A percentile compares a stretch with the other conserved stretches of the same genome.
Evolutionary conservation across 176 grass and related monocot species (phyloP).

Genomic region (Zizania latifolia): DNA sequence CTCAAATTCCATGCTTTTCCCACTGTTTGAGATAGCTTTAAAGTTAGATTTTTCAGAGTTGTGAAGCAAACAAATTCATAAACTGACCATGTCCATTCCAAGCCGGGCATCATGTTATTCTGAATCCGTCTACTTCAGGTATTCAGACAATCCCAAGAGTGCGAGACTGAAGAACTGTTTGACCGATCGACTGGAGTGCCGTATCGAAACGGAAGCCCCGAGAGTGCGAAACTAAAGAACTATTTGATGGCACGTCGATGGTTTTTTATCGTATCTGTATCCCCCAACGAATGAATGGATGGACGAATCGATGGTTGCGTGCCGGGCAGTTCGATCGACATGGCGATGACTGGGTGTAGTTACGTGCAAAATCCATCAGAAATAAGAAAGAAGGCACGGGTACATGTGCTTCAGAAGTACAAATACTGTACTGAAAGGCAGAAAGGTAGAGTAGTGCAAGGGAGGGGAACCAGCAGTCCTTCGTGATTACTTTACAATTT

Average conservation of each 20-base stretch:
- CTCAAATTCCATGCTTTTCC: not conserved
- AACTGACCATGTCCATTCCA: not conserved
- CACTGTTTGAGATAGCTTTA: not conserved
- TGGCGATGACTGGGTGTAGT: not conserved
- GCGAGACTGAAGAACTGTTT: not conserved
- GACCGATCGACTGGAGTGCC: not conserved
- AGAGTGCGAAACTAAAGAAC: not conserved
- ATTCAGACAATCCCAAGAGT: too few relatives aligned
- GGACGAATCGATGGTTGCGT: constrained; percentile 8
- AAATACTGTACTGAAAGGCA: not conserved
- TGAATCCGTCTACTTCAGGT: not conserved
- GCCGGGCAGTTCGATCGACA: not conserved
- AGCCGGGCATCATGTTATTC: not conserved
- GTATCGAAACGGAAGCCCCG: not conserved
- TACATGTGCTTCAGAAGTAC: not conserved
- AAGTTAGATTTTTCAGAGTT: not conserved
- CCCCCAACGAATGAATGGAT: too few relatives aligned
- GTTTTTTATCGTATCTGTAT: not conserved
- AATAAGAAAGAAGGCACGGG: not conserved
- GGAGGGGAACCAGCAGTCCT: not conserved
- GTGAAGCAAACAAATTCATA: not conserved
- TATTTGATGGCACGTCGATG: not conserved
- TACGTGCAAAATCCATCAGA: not conserved
- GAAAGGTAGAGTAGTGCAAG: not conserved
- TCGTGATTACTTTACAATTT: not conserved